phyloP scores from a whole-genome alignment of 2,329 filamentous ascomycete genomes.

The Juglanconis sp. region DNA sequence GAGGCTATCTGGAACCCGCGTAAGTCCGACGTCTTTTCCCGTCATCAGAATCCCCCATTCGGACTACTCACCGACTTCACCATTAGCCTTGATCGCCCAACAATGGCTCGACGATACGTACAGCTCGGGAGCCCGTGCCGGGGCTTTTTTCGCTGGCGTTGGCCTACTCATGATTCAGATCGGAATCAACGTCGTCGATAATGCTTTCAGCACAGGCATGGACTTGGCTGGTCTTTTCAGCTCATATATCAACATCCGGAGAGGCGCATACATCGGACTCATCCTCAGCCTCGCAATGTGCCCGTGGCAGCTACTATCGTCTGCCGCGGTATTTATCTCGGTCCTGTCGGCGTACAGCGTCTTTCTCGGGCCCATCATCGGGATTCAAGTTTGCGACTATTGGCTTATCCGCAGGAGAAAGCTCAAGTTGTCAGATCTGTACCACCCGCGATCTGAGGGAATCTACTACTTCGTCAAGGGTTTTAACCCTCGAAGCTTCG shows the following conservation, averaged over 20 bases:
- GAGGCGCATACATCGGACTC: slow-evolving; percentile 35
- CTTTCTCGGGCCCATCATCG: slow-evolving; percentile 18
- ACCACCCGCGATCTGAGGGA: slow-evolving; percentile 11
- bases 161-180: slow-evolving; percentile 44
- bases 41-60: not conserved
- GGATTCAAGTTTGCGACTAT: slow-evolving; percentile 16
- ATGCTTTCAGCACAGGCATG: slow-evolving; percentile 50
- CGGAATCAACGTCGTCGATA: slow-evolving; percentile 43
- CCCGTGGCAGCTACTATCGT: slow-evolving; percentile 50
- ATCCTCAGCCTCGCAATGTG: not conserved
- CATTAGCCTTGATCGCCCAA: slow-evolving; percentile 12
- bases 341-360: slow-evolving; percentile 39
- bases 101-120: slow-evolving; percentile 14
- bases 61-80: not conserved
- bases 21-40: not conserved
- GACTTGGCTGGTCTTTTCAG: slow-evolving; percentile 52
- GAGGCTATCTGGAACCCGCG: slow-evolving; percentile 15
- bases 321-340: slow-evolving; percentile 42
- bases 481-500: slow-evolving; percentile 16
- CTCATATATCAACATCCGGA: slow-evolving; percentile 52
- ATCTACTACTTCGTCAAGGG: slow-evolving; percentile 17
- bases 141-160: slow-evolving; percentile 42
- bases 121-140: slow-evolving; percentile 33
- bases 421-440: slow-evolving; percentile 23
- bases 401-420: slow-evolving; percentile 12